Percentiles rank a stretch among this genome's conserved stretches.
Evolutionary conservation across 2,329 filamentous ascomycete genomes (phyloP).

Genomic region (Fusarium sp.): DNA sequence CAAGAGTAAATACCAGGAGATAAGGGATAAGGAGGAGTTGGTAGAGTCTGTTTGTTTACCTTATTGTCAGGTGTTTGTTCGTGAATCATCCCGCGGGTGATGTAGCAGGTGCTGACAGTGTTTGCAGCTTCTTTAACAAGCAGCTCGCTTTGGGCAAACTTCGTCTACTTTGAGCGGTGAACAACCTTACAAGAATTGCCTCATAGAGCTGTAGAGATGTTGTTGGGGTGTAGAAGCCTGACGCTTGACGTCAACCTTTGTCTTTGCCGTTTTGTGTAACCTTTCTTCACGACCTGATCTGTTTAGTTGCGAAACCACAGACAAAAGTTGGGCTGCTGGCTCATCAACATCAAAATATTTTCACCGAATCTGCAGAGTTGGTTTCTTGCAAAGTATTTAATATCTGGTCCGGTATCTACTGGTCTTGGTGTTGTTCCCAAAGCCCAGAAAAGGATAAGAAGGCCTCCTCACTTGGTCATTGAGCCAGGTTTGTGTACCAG

Average conservation of each 20-base stretch:
- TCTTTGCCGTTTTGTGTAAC: background rate
- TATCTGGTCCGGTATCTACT: background rate
- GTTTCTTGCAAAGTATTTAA: too few relatives aligned
- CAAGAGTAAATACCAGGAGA: background rate
- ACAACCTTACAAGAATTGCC: fast-evolving
- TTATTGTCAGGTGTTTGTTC: background rate
- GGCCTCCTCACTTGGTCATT: background rate
- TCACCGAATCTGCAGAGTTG: background rate
- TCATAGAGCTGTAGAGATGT: background rate
- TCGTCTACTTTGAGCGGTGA: background rate
- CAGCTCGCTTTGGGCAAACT: background rate
- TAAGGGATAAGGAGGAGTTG: background rate
- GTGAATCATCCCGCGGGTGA: background rate
- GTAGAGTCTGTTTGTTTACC: background rate
- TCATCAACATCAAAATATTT: background rate
- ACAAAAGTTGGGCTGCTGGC: too few relatives aligned
- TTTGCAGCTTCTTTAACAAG: background rate
- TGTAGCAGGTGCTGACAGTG: background rate
- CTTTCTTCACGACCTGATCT: background rate
- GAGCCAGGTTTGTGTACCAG: background rate
- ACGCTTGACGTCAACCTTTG: background rate
- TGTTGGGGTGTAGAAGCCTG: background rate
- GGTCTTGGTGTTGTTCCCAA: background rate
- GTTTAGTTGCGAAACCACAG: background rate
- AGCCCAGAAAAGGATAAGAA: background rate